Percentiles rank a stretch among this genome's conserved stretches.
These are phyloP conservation scores for Sporisorium scitamineum DNA, from an alignment of 1,284 basidiomycete genomes.

Conservation along the genomic window DNA sequence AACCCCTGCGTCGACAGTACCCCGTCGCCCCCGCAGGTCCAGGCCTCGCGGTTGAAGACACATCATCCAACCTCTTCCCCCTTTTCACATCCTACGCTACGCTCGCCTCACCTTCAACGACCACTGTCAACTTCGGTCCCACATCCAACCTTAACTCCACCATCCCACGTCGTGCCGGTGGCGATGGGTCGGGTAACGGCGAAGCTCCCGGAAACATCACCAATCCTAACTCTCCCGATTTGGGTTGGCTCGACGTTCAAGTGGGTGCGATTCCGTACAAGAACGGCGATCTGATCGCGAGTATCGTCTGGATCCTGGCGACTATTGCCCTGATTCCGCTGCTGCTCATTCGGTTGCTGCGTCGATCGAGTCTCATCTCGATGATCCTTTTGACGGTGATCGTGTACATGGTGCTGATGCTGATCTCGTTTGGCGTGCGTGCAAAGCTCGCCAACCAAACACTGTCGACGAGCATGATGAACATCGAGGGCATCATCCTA, in stretches of 20 bases:
- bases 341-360: conserved; percentile 49
- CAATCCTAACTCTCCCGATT: conserved; percentile 51
- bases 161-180: conserved; percentile 20
- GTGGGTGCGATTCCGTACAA: conserved; percentile 54
- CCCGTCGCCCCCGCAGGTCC: background rate
- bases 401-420: conserved; percentile 43
- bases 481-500: conserved; percentile 45
- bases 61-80: conserved; percentile 36
- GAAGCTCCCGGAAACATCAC: conserved; percentile 48
- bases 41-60: background rate
- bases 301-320: conserved; percentile 51
- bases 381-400: conserved; percentile 50
- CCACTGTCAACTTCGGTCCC: conserved; percentile 39
- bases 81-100: conserved; percentile 44
- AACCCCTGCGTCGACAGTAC: conserved; percentile 19
- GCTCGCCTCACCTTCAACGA: conserved; percentile 23
- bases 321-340: conserved; percentile 49
- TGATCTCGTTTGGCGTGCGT: conserved; percentile 46
- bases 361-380: conserved; percentile 50
- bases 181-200: conserved; percentile 41
- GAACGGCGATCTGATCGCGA: conserved; percentile 55
- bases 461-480: conserved; percentile 47
- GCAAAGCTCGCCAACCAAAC: conserved; percentile 39
- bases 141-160: conserved; percentile 38
- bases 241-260: conserved; percentile 54